Base-by-base conservation (phyloP, 371 early-diverging fungal genomes). In the Gilbertella persicaria region DNA sequence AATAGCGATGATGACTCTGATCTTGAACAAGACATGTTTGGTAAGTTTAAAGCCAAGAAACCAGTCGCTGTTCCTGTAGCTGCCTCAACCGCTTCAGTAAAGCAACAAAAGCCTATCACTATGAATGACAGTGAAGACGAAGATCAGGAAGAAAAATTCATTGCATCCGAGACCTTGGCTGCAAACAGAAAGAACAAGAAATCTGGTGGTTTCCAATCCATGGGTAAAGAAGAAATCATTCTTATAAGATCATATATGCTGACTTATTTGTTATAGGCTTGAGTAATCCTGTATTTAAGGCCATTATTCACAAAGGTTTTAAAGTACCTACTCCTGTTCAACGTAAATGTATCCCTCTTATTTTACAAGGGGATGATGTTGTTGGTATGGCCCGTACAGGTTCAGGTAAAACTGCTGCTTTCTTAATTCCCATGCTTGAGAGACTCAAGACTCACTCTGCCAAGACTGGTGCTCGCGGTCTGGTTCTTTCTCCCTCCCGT, bases 251-350 rank as follows among this genome's bases (percentile, higher is more conserved):
- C n/a, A n/a, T n/a, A n/a, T n/a, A 20, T 6, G 33, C 16, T 17
- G 7, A 24, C 26, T 36, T 17, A 38, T 12, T 29, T 40, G 2
- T 28, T 48, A 41, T 57, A 85, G 89, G 92, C 46, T 69, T 93
- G 49, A 87, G 86, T 37, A 80, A 80, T 50, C 79, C 82, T 13
- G 63, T 92, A n/a, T 92, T 89, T 74, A 91, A 91, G 45, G 94
- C 94, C 14, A 83, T 96, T 60, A 65, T 87, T 25, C 82, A 91
- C 53, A 93, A 94, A 67, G 98, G 98, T 8, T 98, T 91, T 78
- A 93, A 94, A 60, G 86, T 95, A 12, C 99, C 99, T 20, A 99
- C 99, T 17, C 99, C 99, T 0, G 98, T 99, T 64, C 99, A 99
- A 74, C 87, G 99, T 58, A 95, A 94, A 69, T 82, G 91, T 37